Evolutionary conservation across 495 filamentous ascomycete species (phyloP), one percentile per base, ranked within the genome.

Genomic region (Aspergillus avenaceus): DNA sequence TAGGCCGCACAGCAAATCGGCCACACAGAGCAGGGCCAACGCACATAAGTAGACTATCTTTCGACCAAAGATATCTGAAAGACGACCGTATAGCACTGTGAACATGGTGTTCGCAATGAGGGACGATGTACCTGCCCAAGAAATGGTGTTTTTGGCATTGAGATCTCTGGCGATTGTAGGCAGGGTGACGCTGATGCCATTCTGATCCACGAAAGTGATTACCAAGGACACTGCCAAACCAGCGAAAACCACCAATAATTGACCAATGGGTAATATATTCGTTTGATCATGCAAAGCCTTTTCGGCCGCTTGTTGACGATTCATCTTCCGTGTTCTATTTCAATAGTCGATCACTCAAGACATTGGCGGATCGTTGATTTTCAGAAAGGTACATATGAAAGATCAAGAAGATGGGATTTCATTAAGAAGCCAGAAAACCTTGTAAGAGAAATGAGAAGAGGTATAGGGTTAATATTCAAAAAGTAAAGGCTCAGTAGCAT

Each of bases 41-140:
- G 78, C 70, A 18, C 59, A 63, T 1, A 80, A 58, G 51, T 74
- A 74, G 12, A 81, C 68, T 27, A 70, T 63, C 58, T 82, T 82
- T 2, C 79, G 73, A 11, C 80, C 80, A 48, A 82, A 77, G 22
- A 82, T 80, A 63, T 82, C 75, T 1, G 78, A 82, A 5, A 84
- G 55, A 21, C 81, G 71, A 14, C 80, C 79, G 41, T 82, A 83
- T 0, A 82, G 67, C n/a, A 82, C 77, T 12, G 80, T 80, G 45
- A 86, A 87, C 46, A 84, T 81, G 9, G 84, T 86, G 58, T 86
- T 87, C 2, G 84, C 84, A 45, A 91, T 84, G 16, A 90, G 66
- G 21, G 84, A 84, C 3, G 85, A 86, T 0, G 84, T 90, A n/a
- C 85, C 87, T 5, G 86, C 80, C 87, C 86, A 91, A 0, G 80